A percentile compares a stretch with the other conserved stretches of the same genome.
Evolutionary conservation across 345 rosid genomes (phyloP).

Genomic region (Melaleuca quinquenervia): DNA sequence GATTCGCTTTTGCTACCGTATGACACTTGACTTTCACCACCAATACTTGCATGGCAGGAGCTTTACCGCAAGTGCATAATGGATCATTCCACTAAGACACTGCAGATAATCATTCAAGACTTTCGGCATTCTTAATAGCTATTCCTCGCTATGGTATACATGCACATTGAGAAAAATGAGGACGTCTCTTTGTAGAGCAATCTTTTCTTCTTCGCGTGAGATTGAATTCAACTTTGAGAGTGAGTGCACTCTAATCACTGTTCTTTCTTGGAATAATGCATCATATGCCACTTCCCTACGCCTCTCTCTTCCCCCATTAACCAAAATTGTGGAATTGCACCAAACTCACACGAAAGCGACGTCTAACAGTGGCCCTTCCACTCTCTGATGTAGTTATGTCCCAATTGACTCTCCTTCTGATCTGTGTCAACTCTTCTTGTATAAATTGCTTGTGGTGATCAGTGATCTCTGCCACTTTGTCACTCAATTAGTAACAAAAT

Average conservation of each 20-base stretch:
- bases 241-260: not conserved
- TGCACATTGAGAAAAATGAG: not conserved
- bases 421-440: not conserved
- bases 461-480: not conserved
- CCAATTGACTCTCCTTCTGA: not conserved
- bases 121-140: conserved; percentile 2
- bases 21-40: not conserved
- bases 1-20: not conserved
- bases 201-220: conserved; percentile 8
- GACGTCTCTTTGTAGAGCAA: not conserved
- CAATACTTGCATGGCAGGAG: not conserved
- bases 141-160: not conserved
- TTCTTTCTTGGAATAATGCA: conserved; percentile 7
- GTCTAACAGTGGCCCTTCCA: conserved; percentile 16
- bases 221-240: conserved; percentile 23
- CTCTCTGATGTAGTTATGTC: conserved; percentile 2
- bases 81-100: conserved; percentile 7
- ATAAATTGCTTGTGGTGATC: conserved; percentile 17
- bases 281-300: conserved; percentile 15
- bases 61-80: not conserved
- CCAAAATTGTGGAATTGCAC: conserved; percentile 23
- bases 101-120: not conserved
- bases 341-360: conserved; percentile 27
- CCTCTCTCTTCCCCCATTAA: not conserved
- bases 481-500: not conserved